Percentiles rank a stretch among this genome's conserved stretches.
These are phyloP conservation scores for Vairimorpha necatrix DNA, from an alignment of 371 early-diverging fungal genomes.

Conservation along the genomic window DNA sequence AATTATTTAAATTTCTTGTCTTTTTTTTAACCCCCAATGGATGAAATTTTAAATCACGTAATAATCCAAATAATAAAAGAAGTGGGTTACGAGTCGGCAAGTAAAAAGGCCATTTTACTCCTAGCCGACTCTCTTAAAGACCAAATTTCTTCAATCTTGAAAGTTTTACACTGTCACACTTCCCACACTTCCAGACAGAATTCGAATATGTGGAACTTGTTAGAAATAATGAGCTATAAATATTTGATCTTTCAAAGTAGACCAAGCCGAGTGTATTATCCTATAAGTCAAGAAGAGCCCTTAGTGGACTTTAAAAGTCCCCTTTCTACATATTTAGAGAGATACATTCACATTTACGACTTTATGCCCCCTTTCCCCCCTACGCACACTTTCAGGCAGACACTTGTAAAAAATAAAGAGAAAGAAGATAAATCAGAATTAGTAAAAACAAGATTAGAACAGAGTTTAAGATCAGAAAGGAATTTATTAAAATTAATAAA, in stretches of 20 bases:
- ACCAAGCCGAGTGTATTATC: not conserved
- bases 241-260: not conserved
- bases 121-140: constrained; percentile 12
- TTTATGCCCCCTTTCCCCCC: constrained; percentile 64
- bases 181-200: not conserved
- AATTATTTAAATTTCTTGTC: not conserved
- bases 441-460: constrained; percentile 61
- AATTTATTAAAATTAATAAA: constrained; percentile 57
- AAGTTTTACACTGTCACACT: constrained; percentile 1
- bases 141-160: constrained; percentile 21
- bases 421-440: constrained; percentile 46
- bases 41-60: not conserved
- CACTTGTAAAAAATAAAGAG: constrained; percentile 44
- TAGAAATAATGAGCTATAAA: not conserved
- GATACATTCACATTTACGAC: constrained; percentile 63
- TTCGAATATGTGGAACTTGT: not conserved
- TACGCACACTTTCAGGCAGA: constrained; percentile 62
- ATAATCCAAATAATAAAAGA: constrained; percentile 19
- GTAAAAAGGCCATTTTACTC: constrained; percentile 23
- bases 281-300: not conserved
- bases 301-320: constrained; percentile 37
- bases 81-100: constrained; percentile 15
- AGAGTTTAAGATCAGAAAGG: constrained; percentile 58
- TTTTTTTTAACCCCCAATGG: not conserved
- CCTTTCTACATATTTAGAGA: constrained; percentile 52